Percentiles rank a stretch among this genome's conserved stretches.
Evolutionary conservation across 768 basidiomycete species (phyloP).

Genomic region (Termitomyces sp.): DNA sequence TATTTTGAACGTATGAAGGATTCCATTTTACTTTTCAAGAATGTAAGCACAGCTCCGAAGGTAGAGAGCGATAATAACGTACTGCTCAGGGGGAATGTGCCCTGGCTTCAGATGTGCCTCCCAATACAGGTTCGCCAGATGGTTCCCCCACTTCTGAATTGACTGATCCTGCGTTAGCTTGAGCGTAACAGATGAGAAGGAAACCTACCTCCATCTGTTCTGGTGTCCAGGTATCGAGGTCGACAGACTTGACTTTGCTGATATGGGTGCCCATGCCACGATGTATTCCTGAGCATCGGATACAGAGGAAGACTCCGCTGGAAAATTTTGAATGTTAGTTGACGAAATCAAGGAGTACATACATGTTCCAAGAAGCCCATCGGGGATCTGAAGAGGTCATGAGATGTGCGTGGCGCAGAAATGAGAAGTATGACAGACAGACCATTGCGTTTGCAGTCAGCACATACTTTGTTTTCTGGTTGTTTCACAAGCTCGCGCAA

Average conservation of each 20-base stretch:
- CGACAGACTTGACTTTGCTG: constrained; percentile 94
- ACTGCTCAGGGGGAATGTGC: constrained; percentile 94
- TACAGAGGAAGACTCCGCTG: constrained; percentile 92
- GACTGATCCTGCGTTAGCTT: constrained; percentile 33
- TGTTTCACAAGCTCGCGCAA: constrained; percentile 84
- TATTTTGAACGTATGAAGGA: constrained; percentile 97
- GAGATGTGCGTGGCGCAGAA: constrained; percentile 2
- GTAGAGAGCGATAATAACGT: constrained; percentile 25
- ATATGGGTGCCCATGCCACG: constrained; percentile 98
- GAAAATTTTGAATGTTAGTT: constrained; percentile 1
- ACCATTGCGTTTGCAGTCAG: constrained; percentile 97
- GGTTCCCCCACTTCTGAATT: constrained; percentile 94
- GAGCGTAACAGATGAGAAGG: neutral
- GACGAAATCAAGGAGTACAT: constrained; percentile 18
- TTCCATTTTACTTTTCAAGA: constrained; percentile 80
- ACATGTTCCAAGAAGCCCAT: constrained; percentile 99
- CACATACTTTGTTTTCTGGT: constrained; percentile 91
- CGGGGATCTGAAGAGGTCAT: constrained; percentile 64
- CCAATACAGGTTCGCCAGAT: constrained; percentile 92
- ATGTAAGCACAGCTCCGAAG: neutral
- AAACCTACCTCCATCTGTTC: constrained; percentile 85
- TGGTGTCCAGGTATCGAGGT: constrained; percentile 96
- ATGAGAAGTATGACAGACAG: constrained; percentile 18
- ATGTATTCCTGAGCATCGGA: constrained; percentile 96
- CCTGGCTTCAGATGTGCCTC: constrained; percentile 91